Percentiles rank a stretch among this genome's conserved stretches.
These are phyloP conservation scores for Paspalum vaginatum DNA, from an alignment of 176 grass and related monocot genomes.

Conservation along the genomic window DNA sequence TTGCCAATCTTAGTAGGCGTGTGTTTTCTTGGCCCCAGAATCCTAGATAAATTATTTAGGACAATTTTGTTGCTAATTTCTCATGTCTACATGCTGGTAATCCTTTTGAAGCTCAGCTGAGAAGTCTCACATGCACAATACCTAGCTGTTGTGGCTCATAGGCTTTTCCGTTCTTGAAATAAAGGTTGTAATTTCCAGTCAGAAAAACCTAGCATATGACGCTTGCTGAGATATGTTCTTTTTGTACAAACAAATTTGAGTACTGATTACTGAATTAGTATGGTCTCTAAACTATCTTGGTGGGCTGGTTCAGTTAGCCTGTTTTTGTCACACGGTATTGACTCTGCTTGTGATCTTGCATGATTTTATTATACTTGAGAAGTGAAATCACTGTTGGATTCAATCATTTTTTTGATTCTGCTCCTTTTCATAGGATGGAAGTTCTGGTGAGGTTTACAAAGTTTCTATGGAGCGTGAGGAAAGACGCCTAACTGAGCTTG, in stretches of 20 bases:
- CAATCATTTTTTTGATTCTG: conserved; percentile 34
- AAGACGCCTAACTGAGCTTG: conserved; percentile 87
- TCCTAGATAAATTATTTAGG: conserved; percentile 41
- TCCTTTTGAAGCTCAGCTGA: conserved; percentile 4
- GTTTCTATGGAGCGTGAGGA: conserved; percentile 89
- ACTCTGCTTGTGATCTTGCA: conserved; percentile 3
- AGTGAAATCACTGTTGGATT: conserved; percentile 29
- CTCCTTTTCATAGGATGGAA: conserved; percentile 67
- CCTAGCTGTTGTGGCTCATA: conserved; percentile 18
- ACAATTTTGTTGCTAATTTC: conserved; percentile 35
- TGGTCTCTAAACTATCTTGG: conserved; percentile 25
- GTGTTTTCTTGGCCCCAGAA: conserved; percentile 41
- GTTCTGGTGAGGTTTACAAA: conserved; percentile 84
- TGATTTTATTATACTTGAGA: neutral
- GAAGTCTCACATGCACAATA: conserved; percentile 1
- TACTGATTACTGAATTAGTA: neutral
- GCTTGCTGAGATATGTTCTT: conserved; percentile 18
- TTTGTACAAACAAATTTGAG: conserved; percentile 11
- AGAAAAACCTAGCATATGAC: conserved; percentile 14
- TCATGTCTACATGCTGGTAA: conserved; percentile 1
- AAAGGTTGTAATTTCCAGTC: conserved; percentile 4
- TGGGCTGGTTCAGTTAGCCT: neutral
- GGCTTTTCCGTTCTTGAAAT: conserved; percentile 6
- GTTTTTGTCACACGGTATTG: neutral
- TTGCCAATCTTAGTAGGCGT: conserved; percentile 37